Conservation (phyloP, 2,329 filamentous ascomycete species). For the Diplodia corticola region DNA sequence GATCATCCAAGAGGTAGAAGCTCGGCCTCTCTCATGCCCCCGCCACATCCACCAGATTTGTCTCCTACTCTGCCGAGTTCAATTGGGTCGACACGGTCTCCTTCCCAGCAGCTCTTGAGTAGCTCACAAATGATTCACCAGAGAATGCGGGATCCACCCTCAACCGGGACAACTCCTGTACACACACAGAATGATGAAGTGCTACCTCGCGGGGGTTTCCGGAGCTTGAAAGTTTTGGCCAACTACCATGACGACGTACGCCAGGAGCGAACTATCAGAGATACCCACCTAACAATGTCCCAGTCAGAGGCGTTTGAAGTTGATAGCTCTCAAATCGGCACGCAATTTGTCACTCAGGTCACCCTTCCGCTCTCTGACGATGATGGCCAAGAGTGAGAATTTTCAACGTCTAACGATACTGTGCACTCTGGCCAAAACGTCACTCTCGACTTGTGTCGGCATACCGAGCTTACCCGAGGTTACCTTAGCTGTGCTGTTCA, state of each 20-base stretch:
- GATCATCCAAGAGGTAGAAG: neutral
- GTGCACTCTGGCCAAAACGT: neutral
- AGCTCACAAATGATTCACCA: neutral
- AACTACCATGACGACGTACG: neutral
- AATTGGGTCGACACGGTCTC: neutral
- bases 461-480: neutral
- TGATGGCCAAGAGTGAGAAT: too few relatives aligned
- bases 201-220: rapidly evolving
- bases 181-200: neutral
- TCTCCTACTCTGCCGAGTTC: neutral
- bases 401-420: too few relatives aligned
- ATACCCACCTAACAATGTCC: neutral
- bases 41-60: neutral
- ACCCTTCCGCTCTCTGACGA: neutral
- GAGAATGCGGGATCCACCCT: neutral
- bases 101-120: neutral
- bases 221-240: neutral
- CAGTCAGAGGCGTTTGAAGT: neutral
- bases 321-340: neutral
- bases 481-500: neutral
- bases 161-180: neutral
- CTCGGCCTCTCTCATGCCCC: neutral
- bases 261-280: neutral
- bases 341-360: neutral
- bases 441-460: neutral